Evolutionary conservation across 139 green algal genomes (phyloP), one percentile per base, ranked within the genome.

Genomic region (Picochlorum sp.): DNA sequence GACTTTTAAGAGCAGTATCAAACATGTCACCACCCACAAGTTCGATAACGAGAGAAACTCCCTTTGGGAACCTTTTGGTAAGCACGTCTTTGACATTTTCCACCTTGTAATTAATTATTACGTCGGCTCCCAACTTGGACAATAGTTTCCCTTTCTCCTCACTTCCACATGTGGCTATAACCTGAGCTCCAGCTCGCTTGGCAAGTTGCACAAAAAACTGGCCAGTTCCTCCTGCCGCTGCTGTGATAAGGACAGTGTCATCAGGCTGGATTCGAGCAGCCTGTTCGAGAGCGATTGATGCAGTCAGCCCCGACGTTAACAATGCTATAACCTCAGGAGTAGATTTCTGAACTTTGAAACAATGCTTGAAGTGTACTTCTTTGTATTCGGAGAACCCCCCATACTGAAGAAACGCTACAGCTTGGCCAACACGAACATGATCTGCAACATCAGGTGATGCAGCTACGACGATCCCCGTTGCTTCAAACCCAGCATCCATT

Each of bases 141-240:
- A 96, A 76, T 74, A 95, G 58, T 5, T 28, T 49, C 11, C 76
- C 85, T 79, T 98, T 98, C 38, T 76, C 77, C 15, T 56, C 49
- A 9, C 73, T 70, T 28, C 89, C 81, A 69, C 88, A 95, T 20
- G 89, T 96, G 26, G 81, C 92, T 18, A 98, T 73, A 44, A 98
- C 92, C 14, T 73, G 68, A 76, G 83, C 87, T 14, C 92, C 92
- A 8, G 80, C 79, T 8, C 84, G 56, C 79, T 90, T 90, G 16
- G 87, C 89, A 56, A 98, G 80, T 84, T 97, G 91, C 38, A 97
- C 90, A 10, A 84, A 89, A 78, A 98, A 95, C 73, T 97, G 92
- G 10, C 89, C 90, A 0, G 89, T 95, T 24, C 92, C 92, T 20
- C 74, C 74, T 1, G 91, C 91, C 4, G 92, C 92, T 7, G 92